Conservation (phyloP, 1,284 basidiomycete genomes). For the Leucoagaricus sp. region DNA sequence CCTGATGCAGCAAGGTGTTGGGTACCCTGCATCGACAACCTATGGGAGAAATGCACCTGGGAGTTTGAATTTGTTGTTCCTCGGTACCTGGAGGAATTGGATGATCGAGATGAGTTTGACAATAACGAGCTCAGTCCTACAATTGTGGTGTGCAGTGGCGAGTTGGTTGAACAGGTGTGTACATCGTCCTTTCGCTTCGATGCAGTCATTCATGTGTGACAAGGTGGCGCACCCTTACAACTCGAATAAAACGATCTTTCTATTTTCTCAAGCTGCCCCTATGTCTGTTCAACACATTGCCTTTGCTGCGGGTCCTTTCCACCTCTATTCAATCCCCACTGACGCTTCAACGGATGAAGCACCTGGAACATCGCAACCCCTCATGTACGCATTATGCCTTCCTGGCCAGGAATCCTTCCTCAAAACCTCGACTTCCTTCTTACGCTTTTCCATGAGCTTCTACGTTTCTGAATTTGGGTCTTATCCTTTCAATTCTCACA, state of each 20-base stretch:
- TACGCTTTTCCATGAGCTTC: slow-evolving; percentile 90
- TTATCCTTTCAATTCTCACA: slow-evolving; percentile 96
- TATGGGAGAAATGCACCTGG: slow-evolving; percentile 99
- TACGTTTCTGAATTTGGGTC: slow-evolving; percentile 93
- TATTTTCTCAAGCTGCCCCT: slow-evolving; percentile 86
- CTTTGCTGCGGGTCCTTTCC: slow-evolving; percentile 95
- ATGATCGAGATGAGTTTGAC: slow-evolving; percentile 53
- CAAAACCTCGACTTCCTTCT: slow-evolving; percentile 69
- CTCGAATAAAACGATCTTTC: slow-evolving; percentile 92
- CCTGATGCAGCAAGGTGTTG: slow-evolving; percentile 93
- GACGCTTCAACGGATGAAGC: slow-evolving; percentile 60
- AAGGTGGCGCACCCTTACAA: slow-evolving; percentile 94
- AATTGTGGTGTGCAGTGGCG: slow-evolving; percentile 91
- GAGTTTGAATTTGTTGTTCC: slow-evolving; percentile 97
- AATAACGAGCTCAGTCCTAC: slow-evolving; percentile 69
- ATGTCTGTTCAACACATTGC: slow-evolving; percentile 96
- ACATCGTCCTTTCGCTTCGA: slow-evolving; percentile 10
- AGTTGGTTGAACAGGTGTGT: slow-evolving; percentile 87
- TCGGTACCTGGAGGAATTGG: slow-evolving; percentile 73
- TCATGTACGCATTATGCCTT: slow-evolving; percentile 91
- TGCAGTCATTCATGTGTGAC: slow-evolving; percentile 15
- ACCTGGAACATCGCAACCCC: slow-evolving; percentile 73
- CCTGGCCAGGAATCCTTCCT: slow-evolving; percentile 83
- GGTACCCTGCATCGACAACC: slow-evolving; percentile 95
- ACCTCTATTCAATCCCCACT: slow-evolving; percentile 72